Conservation (phyloP, 2,329 filamentous ascomycete species). For the Phialocephala subalpina region DNA sequence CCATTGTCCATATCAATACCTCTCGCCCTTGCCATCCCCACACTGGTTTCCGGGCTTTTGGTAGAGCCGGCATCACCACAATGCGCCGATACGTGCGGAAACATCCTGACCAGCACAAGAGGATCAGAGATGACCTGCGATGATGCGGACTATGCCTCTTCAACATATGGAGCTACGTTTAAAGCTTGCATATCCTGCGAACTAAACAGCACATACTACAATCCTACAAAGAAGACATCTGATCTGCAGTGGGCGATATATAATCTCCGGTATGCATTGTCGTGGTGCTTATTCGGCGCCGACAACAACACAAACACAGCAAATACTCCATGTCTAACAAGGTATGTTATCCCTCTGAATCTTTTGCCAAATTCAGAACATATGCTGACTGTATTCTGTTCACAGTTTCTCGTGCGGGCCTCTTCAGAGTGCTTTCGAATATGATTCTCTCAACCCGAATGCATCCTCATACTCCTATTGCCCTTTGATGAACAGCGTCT, state of each 20-base stretch:
- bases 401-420: slow-evolving; percentile 59
- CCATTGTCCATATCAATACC: slow-evolving; percentile 3
- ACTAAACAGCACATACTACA: slow-evolving; percentile 54
- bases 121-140: slow-evolving; percentile 8
- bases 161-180: slow-evolving; percentile 32
- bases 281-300: slow-evolving; percentile 62
- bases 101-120: background rate
- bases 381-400: slow-evolving; percentile 12
- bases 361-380: background rate
- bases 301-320: slow-evolving; percentile 52
- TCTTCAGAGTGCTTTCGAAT: slow-evolving; percentile 56
- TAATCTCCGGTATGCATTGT: slow-evolving; percentile 63
- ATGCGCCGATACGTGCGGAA: slow-evolving; percentile 6
- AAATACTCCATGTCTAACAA: slow-evolving; percentile 57
- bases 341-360: slow-evolving; percentile 46
- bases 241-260: slow-evolving; percentile 64
- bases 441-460: slow-evolving; percentile 56
- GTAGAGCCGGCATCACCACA: slow-evolving; percentile 5
- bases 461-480: slow-evolving; percentile 62
- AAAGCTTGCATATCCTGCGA: slow-evolving; percentile 39
- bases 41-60: background rate
- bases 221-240: slow-evolving; percentile 50
- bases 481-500: slow-evolving; percentile 51
- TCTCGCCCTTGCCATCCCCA: background rate
- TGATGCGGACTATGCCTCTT: slow-evolving; percentile 28